Evolutionary conservation across 768 basidiomycete genomes (phyloP).

Genomic region (Mycena amicta): DNA sequence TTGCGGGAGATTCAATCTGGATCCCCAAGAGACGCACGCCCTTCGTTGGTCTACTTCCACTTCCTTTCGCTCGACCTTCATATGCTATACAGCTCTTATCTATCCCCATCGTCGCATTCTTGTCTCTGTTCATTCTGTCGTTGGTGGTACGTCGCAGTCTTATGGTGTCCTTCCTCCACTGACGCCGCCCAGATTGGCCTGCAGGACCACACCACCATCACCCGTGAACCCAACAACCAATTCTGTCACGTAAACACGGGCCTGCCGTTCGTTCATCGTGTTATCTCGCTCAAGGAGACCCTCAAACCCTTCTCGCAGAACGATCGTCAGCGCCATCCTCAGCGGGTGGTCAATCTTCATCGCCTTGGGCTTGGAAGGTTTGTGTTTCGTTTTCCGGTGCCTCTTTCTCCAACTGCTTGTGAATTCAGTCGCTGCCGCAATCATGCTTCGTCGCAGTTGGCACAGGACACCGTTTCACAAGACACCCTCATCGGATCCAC

Average conservation of each 20-base stretch:
- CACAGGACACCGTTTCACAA: background rate
- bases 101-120: constrained; percentile 3
- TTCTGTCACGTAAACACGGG: constrained; percentile 17
- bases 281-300: background rate
- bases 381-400: background rate
- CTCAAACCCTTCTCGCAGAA: constrained; percentile 1
- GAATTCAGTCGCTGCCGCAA: constrained; percentile 18
- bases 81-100: constrained; percentile 1
- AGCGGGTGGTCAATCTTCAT: constrained; percentile 13
- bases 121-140: background rate
- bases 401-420: background rate
- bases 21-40: constrained; percentile 9
- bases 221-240: constrained; percentile 7
- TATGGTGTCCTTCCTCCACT: background rate
- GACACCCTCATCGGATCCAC: background rate
- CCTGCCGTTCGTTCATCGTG: background rate
- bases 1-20: background rate
- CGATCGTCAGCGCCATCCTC: constrained; percentile 5
- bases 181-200: constrained; percentile 4
- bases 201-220: constrained; percentile 8
- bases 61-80: background rate
- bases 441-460: constrained; percentile 21
- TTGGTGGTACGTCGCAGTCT: constrained; percentile 1
- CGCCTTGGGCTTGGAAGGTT: constrained; percentile 22
- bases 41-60: background rate